Evolutionary conservation across 2,329 filamentous ascomycete species (phyloP).

Genomic region (Hymenoscyphus occultus): DNA sequence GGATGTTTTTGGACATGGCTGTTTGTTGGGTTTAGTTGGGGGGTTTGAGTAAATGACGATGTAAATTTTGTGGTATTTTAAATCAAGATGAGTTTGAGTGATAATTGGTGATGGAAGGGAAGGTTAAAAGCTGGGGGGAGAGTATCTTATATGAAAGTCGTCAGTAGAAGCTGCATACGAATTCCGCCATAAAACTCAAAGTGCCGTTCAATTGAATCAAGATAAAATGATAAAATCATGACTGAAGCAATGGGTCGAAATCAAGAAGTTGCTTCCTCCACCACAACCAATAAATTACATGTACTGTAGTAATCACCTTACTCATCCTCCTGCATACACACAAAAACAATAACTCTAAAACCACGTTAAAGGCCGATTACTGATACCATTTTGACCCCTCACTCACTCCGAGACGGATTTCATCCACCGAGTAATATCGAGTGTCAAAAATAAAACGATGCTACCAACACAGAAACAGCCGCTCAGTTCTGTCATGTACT

Average conservation of each 20-base stretch:
- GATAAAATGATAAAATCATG: background rate
- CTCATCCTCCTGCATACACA: background rate
- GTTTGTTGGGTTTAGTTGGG: background rate
- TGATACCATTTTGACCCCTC: background rate
- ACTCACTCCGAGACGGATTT: too few relatives aligned
- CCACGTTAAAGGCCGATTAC: background rate
- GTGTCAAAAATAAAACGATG: too few relatives aligned
- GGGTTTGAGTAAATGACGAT: background rate
- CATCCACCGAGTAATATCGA: too few relatives aligned
- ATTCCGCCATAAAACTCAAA: too few relatives aligned
- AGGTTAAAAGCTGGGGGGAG: too few relatives aligned
- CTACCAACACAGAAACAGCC: too few relatives aligned
- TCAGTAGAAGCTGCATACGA: too few relatives aligned
- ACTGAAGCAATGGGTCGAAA: background rate
- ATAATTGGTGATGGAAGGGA: background rate
- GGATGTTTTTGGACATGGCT: conserved; percentile 26
- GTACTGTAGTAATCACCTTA: background rate
- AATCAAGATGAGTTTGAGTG: background rate
- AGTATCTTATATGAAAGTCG: too few relatives aligned
- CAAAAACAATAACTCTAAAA: background rate
- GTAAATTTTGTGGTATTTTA: background rate
- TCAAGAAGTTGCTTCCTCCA: background rate
- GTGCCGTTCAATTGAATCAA: too few relatives aligned
- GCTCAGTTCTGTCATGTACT: too few relatives aligned
- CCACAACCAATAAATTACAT: background rate